Conservation (phyloP, 2,329 filamentous ascomycete species). For the Talaromyces islandicus region DNA sequence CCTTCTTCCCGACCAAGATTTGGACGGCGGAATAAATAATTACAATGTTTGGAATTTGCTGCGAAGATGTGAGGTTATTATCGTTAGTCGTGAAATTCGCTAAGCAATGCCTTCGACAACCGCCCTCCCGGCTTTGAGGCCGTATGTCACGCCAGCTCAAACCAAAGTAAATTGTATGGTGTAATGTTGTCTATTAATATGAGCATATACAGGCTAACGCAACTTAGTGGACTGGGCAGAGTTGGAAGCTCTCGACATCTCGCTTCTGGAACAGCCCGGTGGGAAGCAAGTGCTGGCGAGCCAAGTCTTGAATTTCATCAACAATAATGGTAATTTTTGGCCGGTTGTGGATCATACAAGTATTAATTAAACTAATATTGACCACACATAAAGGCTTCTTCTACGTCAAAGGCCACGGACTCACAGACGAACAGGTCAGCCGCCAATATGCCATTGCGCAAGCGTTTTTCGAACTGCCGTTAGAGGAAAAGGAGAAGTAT, state of each 20-base stretch:
- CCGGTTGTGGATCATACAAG: neutral
- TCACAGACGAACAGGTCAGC: slow-evolving; percentile 54
- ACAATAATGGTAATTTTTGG: slow-evolving; percentile 4
- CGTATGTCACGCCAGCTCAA: slow-evolving; percentile 2
- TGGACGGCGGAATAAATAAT: too few relatives aligned
- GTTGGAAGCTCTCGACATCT: slow-evolving; percentile 52
- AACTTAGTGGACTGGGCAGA: slow-evolving; percentile 46
- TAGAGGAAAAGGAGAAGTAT: slow-evolving; percentile 56
- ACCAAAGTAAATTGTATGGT: slow-evolving; percentile 2
- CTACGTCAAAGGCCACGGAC: slow-evolving; percentile 57
- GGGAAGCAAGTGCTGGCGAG: slow-evolving; percentile 50
- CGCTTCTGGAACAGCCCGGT: slow-evolving; percentile 48
- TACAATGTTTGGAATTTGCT: too few relatives aligned
- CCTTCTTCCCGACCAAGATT: neutral
- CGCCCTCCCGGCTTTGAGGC: neutral
- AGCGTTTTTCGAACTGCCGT: slow-evolving; percentile 51
- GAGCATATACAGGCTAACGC: neutral
- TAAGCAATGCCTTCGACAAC: neutral
- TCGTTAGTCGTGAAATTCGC: neutral
- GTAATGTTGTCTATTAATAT: neutral
- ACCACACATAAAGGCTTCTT: slow-evolving; percentile 49
- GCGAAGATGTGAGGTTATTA: too few relatives aligned
- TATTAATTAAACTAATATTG: neutral
- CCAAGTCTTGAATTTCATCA: slow-evolving; percentile 8
- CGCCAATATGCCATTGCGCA: slow-evolving; percentile 57